These are phyloP conservation scores for Phialophora tarda DNA, from an alignment of 2,329 filamentous ascomycete species.

Conservation along the genomic window DNA sequence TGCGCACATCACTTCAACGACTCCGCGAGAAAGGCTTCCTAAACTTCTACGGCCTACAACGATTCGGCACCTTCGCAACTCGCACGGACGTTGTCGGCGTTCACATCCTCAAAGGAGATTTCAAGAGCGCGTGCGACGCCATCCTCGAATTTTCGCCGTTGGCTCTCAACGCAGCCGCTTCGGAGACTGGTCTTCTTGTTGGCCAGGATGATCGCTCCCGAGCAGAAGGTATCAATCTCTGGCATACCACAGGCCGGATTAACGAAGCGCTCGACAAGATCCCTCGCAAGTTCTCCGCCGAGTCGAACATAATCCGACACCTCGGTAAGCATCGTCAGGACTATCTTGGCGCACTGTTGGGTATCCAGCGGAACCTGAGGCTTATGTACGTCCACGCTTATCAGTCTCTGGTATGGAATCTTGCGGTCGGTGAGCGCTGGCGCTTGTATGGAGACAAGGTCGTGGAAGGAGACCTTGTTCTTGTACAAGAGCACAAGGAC, in stretches of 20 bases:
- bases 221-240: constrained; percentile 77
- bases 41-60: constrained; percentile 98
- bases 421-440: constrained; percentile 80
- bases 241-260: constrained; percentile 66
- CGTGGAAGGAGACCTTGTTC: constrained; percentile 82
- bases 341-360: constrained; percentile 78
- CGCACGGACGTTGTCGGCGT: constrained; percentile 85
- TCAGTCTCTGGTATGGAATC: constrained; percentile 94
- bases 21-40: constrained; percentile 81
- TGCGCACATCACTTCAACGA: constrained; percentile 64
- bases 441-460: constrained; percentile 73
- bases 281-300: constrained; percentile 81
- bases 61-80: constrained; percentile 86
- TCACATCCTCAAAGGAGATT: constrained; percentile 81
- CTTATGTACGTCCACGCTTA: constrained; percentile 98
- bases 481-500: constrained; percentile 64
- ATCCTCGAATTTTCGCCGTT: constrained; percentile 75
- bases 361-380: constrained; percentile 79
- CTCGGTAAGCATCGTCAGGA: constrained; percentile 67
- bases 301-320: constrained; percentile 77
- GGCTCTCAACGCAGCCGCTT: constrained; percentile 60
- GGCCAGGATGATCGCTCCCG: constrained; percentile 73
- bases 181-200: constrained; percentile 43
- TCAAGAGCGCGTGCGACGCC: constrained; percentile 76
- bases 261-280: constrained; percentile 69